Conservation (phyloP, 2,329 filamentous ascomycete species). For the Xylaria hypoxylon region DNA sequence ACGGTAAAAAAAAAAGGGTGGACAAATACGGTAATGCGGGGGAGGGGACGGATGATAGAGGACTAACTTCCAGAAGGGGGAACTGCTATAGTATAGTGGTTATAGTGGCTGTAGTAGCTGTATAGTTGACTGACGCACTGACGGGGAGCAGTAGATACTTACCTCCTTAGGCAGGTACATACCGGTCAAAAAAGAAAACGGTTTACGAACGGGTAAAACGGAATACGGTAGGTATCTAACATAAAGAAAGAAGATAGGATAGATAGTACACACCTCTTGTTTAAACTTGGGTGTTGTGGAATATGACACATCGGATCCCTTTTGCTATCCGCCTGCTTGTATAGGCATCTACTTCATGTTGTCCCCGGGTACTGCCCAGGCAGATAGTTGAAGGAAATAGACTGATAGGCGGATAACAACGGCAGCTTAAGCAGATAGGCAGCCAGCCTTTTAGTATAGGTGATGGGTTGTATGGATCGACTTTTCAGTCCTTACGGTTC, state of each 20-base stretch:
- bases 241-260: no score
- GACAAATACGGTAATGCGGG: slow-evolving; percentile 30
- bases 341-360: background rate
- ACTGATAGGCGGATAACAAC: no score
- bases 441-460: no score
- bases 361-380: no score
- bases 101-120: no score
- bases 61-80: slow-evolving; percentile 31
- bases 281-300: slow-evolving; percentile 1
- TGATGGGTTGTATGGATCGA: no score
- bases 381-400: no score
- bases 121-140: no score
- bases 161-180: no score
- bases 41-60: slow-evolving; percentile 9
- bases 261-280: background rate
- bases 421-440: no score
- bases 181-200: slow-evolving; percentile 21
- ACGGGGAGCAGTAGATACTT: no score
- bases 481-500: no score
- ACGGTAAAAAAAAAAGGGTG: slow-evolving; percentile 4
- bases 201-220: slow-evolving; percentile 26
- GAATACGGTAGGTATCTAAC: background rate
- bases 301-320: slow-evolving; percentile 15
- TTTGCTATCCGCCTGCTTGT: background rate
- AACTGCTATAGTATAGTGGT: background rate